Base-by-base conservation (phyloP, 805 yeast species). In the Metschnikowia cerradonensis region DNA sequence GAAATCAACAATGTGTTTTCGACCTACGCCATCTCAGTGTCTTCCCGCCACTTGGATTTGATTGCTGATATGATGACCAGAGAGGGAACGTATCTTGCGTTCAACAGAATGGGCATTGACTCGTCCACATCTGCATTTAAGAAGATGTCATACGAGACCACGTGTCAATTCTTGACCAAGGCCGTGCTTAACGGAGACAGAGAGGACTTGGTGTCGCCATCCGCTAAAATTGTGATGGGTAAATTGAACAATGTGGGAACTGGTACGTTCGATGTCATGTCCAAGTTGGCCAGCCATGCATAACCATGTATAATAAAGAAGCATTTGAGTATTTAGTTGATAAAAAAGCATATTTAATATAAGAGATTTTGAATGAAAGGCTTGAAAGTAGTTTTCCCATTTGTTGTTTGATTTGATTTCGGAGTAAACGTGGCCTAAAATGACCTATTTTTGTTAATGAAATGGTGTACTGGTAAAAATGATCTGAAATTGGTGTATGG, bases 21-120 rank as follows among this genome's bases (percentile, higher is more conserved):
- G 53, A 90, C 95, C 48, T 94, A 94, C 71, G 98, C 98, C 63
- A 94, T 94, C 66, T 75, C 90, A 52, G 99, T 94, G 52, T 86
- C 94, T 50, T 76, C 82, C 48, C 89, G 99, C 70, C 99, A 94
- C 75, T 82, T 94, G 73, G 99, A 94, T 67, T 82, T 94, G 68
- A 86, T 94, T 69, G 99, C 96, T 57, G 99, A 94, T 71, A 88
- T 89, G 90, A 94, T 94, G 99, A 94, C 99, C 4, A 84, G 99
- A 71, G 98, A 94, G 72, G 99, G 99, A 64, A 82, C 95, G 2
- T 94, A 91, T 67, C 74, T 92, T 66, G 96, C 99, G 23, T 94
- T 94, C 78, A 91, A 90, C 72, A 88, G 99, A 78, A 97, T 90
- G 74, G 99, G 99, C 70, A 91, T 95, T 67, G 98, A 94, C 68